A percentile compares a stretch with the other conserved stretches of the same genome.
Evolutionary conservation across 139 green algal species (phyloP).

Genomic region (Volvox africanus): DNA sequence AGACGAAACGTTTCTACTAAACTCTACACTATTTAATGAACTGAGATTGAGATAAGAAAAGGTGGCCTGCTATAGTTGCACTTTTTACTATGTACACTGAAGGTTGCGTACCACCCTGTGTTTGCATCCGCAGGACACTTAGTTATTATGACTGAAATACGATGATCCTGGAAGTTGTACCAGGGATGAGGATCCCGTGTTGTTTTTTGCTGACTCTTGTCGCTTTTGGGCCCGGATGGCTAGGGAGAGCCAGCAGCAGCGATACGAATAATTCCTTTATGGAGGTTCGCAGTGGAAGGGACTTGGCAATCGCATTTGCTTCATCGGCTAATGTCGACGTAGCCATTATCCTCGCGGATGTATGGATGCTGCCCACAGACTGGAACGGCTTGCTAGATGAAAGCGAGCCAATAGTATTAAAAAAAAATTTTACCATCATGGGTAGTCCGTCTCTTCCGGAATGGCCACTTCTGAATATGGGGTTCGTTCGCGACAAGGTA

Average conservation of each 20-base stretch:
- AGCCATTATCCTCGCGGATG: neutral
- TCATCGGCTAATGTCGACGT: neutral
- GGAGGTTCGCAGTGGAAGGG: neutral
- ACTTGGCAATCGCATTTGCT: conserved; percentile 11
- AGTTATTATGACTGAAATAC: no score
- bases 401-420: neutral
- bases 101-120: no score
- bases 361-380: neutral
- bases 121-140: no score
- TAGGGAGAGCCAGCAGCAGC: neutral
- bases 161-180: no score
- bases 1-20: no score
- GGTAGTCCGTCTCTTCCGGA: neutral
- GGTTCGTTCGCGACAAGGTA: neutral
- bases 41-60: no score
- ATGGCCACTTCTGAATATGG: conserved; percentile 22
- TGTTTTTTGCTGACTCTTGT: neutral
- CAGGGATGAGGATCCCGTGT: neutral
- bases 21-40: no score
- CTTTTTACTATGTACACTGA: no score
- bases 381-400: conserved; percentile 11
- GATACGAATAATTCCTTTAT: neutral
- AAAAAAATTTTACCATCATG: neutral
- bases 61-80: no score
- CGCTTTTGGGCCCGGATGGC: neutral